Evolutionary conservation across 164 flowering plant species (phyloP).

Genomic region (Vitis rupestris): DNA sequence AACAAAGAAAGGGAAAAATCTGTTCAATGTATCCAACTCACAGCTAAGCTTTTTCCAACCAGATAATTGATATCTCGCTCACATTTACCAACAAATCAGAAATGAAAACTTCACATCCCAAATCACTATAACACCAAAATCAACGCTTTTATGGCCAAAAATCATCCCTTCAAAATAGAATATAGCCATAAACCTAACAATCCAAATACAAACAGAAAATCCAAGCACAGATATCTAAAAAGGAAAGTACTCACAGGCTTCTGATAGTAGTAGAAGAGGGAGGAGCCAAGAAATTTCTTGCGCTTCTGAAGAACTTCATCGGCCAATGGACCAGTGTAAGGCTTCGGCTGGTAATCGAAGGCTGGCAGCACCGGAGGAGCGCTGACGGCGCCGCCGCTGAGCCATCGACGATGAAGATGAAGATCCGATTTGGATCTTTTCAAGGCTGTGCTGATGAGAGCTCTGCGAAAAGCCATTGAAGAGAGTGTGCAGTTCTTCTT

Average conservation of each 20-base stretch:
- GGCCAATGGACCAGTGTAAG: constrained; percentile 65
- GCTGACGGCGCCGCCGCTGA: background rate
- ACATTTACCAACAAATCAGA: too few species aligned
- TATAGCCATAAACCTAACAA: too few species aligned
- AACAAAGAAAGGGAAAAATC: too few species aligned
- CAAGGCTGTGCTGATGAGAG: constrained; percentile 23
- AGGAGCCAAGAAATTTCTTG: constrained; percentile 80
- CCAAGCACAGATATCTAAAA: too few species aligned
- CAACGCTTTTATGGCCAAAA: too few species aligned
- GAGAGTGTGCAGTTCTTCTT: background rate
- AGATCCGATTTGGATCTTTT: constrained; percentile 15
- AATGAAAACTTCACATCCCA: too few species aligned
- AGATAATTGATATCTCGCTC: too few species aligned
- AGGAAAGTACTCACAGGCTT: constrained; percentile 59
- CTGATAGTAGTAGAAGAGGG: constrained; percentile 79
- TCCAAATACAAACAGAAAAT: too few species aligned
- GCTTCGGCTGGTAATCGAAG: constrained; percentile 72
- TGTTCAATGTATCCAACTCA: too few species aligned
- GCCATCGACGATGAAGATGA: constrained; percentile 19
- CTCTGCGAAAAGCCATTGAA: constrained; percentile 31
- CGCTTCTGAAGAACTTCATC: constrained; percentile 76
- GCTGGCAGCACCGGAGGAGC: constrained; percentile 59
- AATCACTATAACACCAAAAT: too few species aligned
- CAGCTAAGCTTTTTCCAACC: too few species aligned
- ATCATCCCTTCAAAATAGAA: too few species aligned